These are phyloP conservation scores for Bryopsis sp. DNA, from an alignment of 139 green algal genomes.

Conservation along the genomic window DNA sequence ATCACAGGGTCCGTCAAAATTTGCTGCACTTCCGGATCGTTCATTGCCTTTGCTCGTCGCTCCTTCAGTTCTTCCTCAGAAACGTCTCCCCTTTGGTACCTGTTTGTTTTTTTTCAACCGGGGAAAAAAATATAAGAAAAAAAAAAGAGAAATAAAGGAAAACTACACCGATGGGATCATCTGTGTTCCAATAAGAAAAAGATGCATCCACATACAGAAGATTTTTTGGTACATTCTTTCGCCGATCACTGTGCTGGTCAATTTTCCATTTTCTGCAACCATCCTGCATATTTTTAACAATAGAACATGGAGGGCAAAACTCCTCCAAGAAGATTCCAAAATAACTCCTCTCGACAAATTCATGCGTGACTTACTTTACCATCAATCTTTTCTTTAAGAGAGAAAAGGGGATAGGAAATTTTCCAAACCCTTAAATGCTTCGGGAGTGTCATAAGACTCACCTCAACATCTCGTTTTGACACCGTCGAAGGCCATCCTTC, in stretches of 20 bases:
- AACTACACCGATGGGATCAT: not conserved
- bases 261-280: too few relatives aligned
- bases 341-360: not conserved
- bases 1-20: constrained; percentile 94
- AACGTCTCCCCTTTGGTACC: constrained; percentile 40
- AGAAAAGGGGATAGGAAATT: not conserved
- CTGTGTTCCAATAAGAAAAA: not conserved
- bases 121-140: not conserved
- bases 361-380: not conserved
- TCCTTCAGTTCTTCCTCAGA: constrained; percentile 87
- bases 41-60: constrained; percentile 74
- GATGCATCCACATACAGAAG: not conserved
- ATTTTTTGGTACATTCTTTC: too few relatives aligned
- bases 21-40: constrained; percentile 86
- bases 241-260: too few relatives aligned
- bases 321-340: not conserved
- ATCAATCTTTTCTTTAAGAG: not conserved
- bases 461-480: constrained; percentile 62
- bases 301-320: not conserved
- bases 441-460: too few relatives aligned
- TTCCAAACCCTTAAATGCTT: too few relatives aligned
- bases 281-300: not conserved
- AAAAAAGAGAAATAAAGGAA: too few relatives aligned
- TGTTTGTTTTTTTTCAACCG: not conserved
- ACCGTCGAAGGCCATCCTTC: constrained; percentile 76